Percentiles rank a stretch among this genome's conserved stretches.
phyloP scores from a whole-genome alignment of 306 rosid genomes.

The Quercus glauca region DNA sequence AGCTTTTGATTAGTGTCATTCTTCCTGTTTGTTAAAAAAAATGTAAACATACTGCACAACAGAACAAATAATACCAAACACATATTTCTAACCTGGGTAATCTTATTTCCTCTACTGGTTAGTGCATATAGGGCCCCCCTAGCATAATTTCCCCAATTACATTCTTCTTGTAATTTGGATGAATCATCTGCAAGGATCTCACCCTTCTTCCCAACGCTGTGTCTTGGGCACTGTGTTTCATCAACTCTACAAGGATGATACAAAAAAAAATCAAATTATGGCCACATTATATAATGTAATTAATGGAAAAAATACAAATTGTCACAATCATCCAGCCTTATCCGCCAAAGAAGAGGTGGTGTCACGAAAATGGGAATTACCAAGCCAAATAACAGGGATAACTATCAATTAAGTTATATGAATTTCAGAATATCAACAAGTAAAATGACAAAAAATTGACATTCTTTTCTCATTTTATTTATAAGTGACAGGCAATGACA shows the following conservation, averaged over 20 bases:
- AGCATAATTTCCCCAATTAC: conserved; percentile 89
- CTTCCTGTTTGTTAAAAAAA: background rate
- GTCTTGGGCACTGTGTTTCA: conserved; percentile 48
- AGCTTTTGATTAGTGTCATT: background rate
- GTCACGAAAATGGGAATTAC: conserved; percentile 14
- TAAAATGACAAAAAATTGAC: background rate
- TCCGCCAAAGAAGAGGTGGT: background rate
- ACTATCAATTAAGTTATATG: background rate
- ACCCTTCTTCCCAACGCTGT: conserved; percentile 7
- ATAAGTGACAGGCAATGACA: background rate
- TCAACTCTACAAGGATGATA: conserved; percentile 51
- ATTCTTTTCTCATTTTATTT: background rate
- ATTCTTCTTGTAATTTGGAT: conserved; percentile 47
- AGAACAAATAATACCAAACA: conserved; percentile 12
- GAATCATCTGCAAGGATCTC: conserved; percentile 34
- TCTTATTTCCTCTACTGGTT: conserved; percentile 43
- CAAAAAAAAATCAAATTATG: conserved; percentile 15
- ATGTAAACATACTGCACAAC: background rate
- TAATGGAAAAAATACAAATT: background rate
- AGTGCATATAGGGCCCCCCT: conserved; percentile 88
- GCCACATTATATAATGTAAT: conserved; percentile 5
- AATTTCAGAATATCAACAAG: background rate
- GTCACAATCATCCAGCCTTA: conserved; percentile 1
- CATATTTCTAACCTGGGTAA: conserved; percentile 58
- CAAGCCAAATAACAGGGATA: background rate